Evolutionary conservation across 129 eudicot genomes (phyloP), one percentile per base, ranked within the genome.

Genomic region (Artemisia argyi): DNA sequence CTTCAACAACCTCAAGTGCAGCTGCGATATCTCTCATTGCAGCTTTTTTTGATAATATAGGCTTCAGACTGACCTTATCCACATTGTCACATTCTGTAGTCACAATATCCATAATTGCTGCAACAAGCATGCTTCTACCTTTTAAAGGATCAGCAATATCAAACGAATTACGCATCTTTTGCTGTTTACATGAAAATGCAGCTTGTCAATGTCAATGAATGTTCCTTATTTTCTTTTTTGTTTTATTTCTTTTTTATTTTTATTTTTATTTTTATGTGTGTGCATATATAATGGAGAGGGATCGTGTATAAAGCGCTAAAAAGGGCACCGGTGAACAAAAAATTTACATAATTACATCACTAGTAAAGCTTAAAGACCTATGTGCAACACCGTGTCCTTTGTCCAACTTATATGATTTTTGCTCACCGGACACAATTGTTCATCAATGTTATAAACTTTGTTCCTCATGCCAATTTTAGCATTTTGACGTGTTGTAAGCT

Each of bases 41-140:
- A 84, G 97, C 97, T 81, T 88, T 75, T 78, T 75, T 71, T 11
- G 99, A 89, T 48, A 95, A 84, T 59, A 82, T 71, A 42, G 99
- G 90, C 69, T 81, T 85, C 57, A 73, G 65, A 4, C 53, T 61
- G n/a, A 82, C 78, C 67, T 79, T 82, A 66, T 85, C 90, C 24
- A 80, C 84, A 61, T 75, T 83, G 5, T 91, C 97, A 79, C 91
- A 86, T 68, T 83, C 84, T 19, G 99, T 88, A 75, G 96, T 95
- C 59, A 95, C 93, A 39, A 95, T 82, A 82, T 95, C 99, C 96
- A 95, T 95, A 39, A 95, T 86, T 66, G 99, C 99, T 62, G 99
- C 90, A 72, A 95, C 88, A 72, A 95, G 99, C 97, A 95, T 95
- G 86, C 97, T 88, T 85, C 88, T 88, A 63, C 99, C 99, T 84